Evolutionary conservation across 768 basidiomycete species (phyloP).

Genomic region (Phylloporus scabripes): DNA sequence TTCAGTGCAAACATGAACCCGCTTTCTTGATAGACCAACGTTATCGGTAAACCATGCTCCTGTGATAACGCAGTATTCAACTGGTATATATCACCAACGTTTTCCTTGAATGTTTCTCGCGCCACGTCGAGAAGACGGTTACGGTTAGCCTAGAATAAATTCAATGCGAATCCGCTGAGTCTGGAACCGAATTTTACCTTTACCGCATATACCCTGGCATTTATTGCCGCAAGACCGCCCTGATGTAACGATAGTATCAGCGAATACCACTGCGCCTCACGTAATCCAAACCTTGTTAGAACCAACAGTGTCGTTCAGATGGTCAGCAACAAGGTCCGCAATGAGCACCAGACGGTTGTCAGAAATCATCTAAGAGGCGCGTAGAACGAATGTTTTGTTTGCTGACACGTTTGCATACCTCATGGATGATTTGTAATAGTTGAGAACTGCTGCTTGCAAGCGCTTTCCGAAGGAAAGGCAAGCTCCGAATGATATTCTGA

Average conservation of each 20-base stretch:
- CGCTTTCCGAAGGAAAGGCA: conserved; percentile 60
- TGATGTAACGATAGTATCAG: conserved; percentile 21
- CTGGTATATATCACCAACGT: conserved; percentile 79
- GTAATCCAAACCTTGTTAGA: conserved; percentile 48
- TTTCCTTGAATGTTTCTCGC: conserved; percentile 91
- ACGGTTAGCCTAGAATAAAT: conserved; percentile 52
- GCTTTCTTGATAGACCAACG: conserved; percentile 62
- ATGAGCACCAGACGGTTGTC: conserved; percentile 69
- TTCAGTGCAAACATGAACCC: conserved; percentile 72
- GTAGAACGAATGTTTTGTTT: not conserved
- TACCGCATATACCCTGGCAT: conserved; percentile 85
- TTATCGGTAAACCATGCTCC: conserved; percentile 58
- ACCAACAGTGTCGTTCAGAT: conserved; percentile 68
- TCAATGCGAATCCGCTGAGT: not conserved
- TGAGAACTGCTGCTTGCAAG: conserved; percentile 53
- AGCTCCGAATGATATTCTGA: conserved; percentile 60
- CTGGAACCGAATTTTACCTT: conserved; percentile 36
- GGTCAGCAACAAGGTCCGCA: conserved; percentile 49
- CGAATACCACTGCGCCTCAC: not conserved
- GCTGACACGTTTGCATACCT: conserved; percentile 36
- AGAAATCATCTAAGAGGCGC: conserved; percentile 52
- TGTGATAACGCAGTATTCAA: conserved; percentile 56
- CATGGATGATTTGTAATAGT: conserved; percentile 55
- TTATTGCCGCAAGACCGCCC: conserved; percentile 70
- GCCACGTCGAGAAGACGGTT: conserved; percentile 90